These are phyloP conservation scores for Onygenales sp. DNA, from an alignment of 2,329 filamentous ascomycete genomes.

Conservation along the genomic window DNA sequence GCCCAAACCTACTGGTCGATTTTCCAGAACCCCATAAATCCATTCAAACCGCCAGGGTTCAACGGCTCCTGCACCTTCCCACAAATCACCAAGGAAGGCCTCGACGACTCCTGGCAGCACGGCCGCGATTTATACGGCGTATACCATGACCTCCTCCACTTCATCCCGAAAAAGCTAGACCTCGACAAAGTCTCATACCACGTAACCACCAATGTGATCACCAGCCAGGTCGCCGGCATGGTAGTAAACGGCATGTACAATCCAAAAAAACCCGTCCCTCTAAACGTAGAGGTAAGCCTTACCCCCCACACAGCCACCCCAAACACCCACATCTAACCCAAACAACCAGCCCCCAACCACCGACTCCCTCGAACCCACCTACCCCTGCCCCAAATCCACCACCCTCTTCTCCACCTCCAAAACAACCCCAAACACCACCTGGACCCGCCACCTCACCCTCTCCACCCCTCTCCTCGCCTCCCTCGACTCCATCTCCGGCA, in stretches of 20 bases:
- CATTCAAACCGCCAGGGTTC: conserved; percentile 57
- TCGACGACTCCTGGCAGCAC: conserved; percentile 67
- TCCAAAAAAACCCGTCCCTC: conserved; percentile 30
- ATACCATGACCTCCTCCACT: conserved; percentile 59
- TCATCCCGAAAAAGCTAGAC: conserved; percentile 49
- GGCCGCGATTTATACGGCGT: conserved; percentile 68
- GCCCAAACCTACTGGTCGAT: conserved; percentile 57
- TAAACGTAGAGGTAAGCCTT: conserved; percentile 39
- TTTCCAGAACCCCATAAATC: conserved; percentile 54
- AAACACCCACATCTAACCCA: too few species aligned
- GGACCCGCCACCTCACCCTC: conserved; percentile 55
- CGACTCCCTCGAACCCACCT: conserved; percentile 67
- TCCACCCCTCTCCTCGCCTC: conserved; percentile 45
- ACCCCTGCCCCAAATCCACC: conserved; percentile 51
- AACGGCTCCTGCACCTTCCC: conserved; percentile 70
- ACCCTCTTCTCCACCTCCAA: conserved; percentile 37
- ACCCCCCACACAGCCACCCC: background rate
- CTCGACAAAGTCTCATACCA: conserved; percentile 50
- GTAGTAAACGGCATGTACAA: conserved; percentile 61
- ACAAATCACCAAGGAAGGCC: conserved; percentile 62
- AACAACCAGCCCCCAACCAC: conserved; percentile 14
- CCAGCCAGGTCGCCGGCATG: conserved; percentile 69
- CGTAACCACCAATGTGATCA: conserved; percentile 76
- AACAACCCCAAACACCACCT: conserved; percentile 40
- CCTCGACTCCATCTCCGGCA: conserved; percentile 61